Evolutionary conservation across 345 rosid genomes (phyloP), one percentile per base, ranked within the genome.

Genomic region (Abelmoschus esculentus): DNA sequence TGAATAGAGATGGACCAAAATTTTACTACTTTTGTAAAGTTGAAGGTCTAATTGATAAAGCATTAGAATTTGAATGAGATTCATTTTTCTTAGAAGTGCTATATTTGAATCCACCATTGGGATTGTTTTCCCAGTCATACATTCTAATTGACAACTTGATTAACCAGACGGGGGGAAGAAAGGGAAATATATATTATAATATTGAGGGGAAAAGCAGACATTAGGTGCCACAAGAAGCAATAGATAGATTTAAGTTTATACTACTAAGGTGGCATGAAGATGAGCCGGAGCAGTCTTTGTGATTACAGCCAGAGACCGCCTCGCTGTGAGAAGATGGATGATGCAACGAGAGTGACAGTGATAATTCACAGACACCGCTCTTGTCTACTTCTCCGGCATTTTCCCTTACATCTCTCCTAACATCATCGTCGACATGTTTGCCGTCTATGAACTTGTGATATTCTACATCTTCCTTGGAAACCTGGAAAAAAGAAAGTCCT

Each of bases 201-300:
- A 44, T 12, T 44, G 49, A 44, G 49, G 49, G 49, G 14, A 59
- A n/a, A 29, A 26, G 5, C 11, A 32, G 31, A 31, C 17, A 12
- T 72, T 71, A 83, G 66, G 77, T 75, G 59, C 90, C 88, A 53
- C 90, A 85, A 18, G 87, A 92, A 61, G 96, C 89, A 70, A 88
- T 84, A 3, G 96, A 86, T 0, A 91, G 83, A 55, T 90, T 90
- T 32, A 91, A 78, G 68, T 86, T 86, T 8, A 87, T 73, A 52
- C 73, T 79, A 36, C 47, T 71, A 62, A 75, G 77, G 15, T 55
- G 61, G 3, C 83, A 74, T 17, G 78, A 84, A n/a, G 89, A 78
- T 17, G 50, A 78, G 17, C 76, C 53, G 3, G 47, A 79, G 73
- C 82, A 80, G 50, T 78, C 88, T 62, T 79, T 77, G 14, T 69